Percentiles rank a stretch among this genome's conserved stretches.
phyloP scores from a whole-genome alignment of 768 basidiomycete genomes.

The Pulveroboletus sp. region DNA sequence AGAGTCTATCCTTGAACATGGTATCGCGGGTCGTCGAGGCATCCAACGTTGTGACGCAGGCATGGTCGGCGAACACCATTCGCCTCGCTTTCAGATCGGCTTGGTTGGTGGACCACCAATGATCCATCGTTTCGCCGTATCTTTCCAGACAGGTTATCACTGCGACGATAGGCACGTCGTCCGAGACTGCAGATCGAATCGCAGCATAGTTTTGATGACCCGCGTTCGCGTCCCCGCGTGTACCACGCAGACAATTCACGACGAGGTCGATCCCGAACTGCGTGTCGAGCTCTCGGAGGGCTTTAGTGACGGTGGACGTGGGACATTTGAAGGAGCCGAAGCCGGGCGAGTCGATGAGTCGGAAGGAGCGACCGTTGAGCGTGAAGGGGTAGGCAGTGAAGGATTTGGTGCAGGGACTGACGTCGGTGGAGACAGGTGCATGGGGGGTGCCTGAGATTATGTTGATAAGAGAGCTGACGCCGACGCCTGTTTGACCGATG shows the following conservation, averaged over 20 bases:
- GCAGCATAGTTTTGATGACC: conserved; percentile 25
- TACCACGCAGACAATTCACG: conserved; percentile 26
- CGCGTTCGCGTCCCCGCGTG: conserved; percentile 27
- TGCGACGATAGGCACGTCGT: conserved; percentile 29
- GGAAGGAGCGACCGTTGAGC: conserved; percentile 25
- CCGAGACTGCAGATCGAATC: conserved; percentile 26
- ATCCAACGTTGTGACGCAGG: conserved; percentile 36
- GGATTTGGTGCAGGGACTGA: conserved; percentile 25
- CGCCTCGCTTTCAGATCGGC: conserved; percentile 27
- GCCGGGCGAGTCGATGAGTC: conserved; percentile 29
- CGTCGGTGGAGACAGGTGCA: conserved; percentile 26
- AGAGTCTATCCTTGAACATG: conserved; percentile 22
- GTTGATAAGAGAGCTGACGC: conserved; percentile 41
- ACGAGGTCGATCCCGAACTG: conserved; percentile 27
- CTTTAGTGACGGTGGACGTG: conserved; percentile 20
- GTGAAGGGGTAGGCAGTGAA: conserved; percentile 23
- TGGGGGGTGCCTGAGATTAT: conserved; percentile 24
- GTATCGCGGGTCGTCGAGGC: conserved; percentile 11
- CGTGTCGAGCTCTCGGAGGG: conserved; percentile 25
- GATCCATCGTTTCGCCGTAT: conserved; percentile 28
- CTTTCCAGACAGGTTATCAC: conserved; percentile 31
- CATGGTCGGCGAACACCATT: conserved; percentile 36
- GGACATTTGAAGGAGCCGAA: conserved; percentile 27
- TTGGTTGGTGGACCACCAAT: conserved; percentile 40
- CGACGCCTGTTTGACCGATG: conserved; percentile 30